A percentile compares a stretch with the other conserved stretches of the same genome.
phyloP scores from a whole-genome alignment of 179 eudicot genomes.

The Silene coronaria region DNA sequence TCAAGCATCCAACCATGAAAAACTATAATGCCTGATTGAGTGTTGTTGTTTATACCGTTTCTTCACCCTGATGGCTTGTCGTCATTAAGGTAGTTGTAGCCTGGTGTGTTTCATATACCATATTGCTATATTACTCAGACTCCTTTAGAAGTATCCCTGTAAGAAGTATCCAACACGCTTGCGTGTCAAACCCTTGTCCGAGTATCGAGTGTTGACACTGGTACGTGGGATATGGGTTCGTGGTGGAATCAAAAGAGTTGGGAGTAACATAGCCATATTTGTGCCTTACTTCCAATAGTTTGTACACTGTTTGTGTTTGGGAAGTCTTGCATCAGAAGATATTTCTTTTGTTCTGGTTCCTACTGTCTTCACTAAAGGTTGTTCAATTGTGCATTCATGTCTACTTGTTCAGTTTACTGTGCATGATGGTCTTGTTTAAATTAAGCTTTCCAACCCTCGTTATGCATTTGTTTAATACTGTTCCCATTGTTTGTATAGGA shows the following conservation, averaged over 20 bases:
- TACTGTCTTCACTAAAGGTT: neutral
- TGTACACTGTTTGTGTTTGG: neutral
- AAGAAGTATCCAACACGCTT: too few species aligned
- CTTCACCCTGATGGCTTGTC: neutral
- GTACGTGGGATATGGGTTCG: too few species aligned
- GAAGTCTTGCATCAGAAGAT: neutral
- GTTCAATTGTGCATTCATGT: neutral
- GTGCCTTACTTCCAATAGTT: too few species aligned
- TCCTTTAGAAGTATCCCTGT: too few species aligned
- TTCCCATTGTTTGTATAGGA: constrained; percentile 19
- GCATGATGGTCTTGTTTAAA: neutral
- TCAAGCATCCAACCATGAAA: neutral
- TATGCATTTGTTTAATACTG: neutral
- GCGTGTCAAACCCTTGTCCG: too few species aligned
- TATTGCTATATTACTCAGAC: too few species aligned
- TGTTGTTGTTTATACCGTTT: neutral
- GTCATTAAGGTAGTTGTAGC: neutral
- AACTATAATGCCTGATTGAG: neutral
- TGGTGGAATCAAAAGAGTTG: too few species aligned
- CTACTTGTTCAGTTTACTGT: neutral
- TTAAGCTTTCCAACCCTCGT: neutral
- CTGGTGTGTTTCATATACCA: neutral
- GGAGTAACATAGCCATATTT: too few species aligned
- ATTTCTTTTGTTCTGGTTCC: neutral
- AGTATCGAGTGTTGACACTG: too few species aligned